Conservation (phyloP, 129 eudicot genomes). For the Scalesia atractyloides region DNA sequence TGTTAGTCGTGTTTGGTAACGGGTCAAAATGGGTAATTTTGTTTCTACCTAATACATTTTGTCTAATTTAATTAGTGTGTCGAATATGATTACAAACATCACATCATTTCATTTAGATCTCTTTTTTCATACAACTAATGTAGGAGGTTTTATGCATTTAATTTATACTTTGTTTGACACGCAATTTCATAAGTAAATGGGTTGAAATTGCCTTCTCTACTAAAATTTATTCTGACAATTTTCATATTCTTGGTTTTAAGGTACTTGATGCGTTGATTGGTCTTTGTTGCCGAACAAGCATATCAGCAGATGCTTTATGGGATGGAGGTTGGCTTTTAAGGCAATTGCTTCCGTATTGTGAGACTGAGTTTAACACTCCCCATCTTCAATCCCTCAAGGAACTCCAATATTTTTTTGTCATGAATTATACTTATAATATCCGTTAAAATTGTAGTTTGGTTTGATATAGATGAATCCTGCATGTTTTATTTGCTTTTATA, state of each 20-base stretch:
- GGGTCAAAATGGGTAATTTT: not conserved
- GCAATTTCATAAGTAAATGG: not conserved
- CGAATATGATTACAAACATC: not conserved
- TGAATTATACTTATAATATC: not conserved
- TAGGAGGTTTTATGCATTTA: constrained; percentile 11
- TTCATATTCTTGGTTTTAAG: constrained; percentile 39
- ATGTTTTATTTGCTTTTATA: too few species aligned
- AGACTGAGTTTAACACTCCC: constrained; percentile 67
- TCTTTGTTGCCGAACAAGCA: constrained; percentile 80
- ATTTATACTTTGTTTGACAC: not conserved
- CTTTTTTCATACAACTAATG: not conserved
- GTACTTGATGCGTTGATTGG: constrained; percentile 94
- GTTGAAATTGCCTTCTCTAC: not conserved
- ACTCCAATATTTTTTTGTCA: constrained; percentile 18
- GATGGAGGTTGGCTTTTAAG: constrained; percentile 99
- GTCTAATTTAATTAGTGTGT: not conserved
- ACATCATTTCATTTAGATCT: not conserved
- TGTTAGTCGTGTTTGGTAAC: not conserved
- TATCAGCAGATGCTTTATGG: constrained; percentile 95
- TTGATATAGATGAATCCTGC: not conserved
- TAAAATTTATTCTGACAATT: not conserved
- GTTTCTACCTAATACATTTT: too few species aligned
- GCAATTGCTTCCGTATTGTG: constrained; percentile 87
- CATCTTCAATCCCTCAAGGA: constrained; percentile 73
- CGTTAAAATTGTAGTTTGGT: not conserved